phyloP scores from a whole-genome alignment of 495 filamentous ascomycete genomes.

The Aspergillus cristatus region DNA sequence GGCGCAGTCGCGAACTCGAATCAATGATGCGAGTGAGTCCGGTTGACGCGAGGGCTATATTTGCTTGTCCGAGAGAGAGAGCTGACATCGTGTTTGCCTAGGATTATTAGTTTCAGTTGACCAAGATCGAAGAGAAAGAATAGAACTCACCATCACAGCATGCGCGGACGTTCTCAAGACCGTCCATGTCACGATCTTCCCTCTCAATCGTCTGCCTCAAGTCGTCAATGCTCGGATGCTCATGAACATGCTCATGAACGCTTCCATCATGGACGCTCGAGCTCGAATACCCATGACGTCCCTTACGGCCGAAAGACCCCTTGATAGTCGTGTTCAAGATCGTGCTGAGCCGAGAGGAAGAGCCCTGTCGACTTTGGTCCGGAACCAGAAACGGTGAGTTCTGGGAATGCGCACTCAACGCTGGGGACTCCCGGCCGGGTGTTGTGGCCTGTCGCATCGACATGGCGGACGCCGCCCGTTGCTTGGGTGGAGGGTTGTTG shows the following conservation, averaged over 20 bases:
- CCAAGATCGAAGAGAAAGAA: conserved; percentile 3
- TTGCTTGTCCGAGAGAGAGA: conserved; percentile 38
- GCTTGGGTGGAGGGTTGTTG: conserved; percentile 44
- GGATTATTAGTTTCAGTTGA: conserved; percentile 14
- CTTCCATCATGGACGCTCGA: conserved; percentile 59
- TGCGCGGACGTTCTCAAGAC: conserved; percentile 88
- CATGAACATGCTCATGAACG: conserved; percentile 55
- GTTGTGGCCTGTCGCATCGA: conserved; percentile 36
- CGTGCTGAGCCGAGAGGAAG: conserved; percentile 35
- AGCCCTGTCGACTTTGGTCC: conserved; percentile 27
- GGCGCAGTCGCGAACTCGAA: not conserved
- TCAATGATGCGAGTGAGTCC: conserved; percentile 32
- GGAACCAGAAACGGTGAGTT: conserved; percentile 34
- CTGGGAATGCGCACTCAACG: conserved; percentile 32
- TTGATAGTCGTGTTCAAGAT: conserved; percentile 38
- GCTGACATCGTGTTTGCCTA: conserved; percentile 53
- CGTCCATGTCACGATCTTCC: conserved; percentile 63
- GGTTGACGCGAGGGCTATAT: conserved; percentile 34
- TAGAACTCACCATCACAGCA: conserved; percentile 82
- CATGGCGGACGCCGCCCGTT: conserved; percentile 35
- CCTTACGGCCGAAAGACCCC: conserved; percentile 33
- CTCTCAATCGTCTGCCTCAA: conserved; percentile 62
- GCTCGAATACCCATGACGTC: conserved; percentile 25
- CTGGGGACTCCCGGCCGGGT: conserved; percentile 32
- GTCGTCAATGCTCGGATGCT: conserved; percentile 70